These are phyloP conservation scores for Neopestalotiopsis sp. DNA, from an alignment of 2,329 filamentous ascomycete species.

Conservation along the genomic window DNA sequence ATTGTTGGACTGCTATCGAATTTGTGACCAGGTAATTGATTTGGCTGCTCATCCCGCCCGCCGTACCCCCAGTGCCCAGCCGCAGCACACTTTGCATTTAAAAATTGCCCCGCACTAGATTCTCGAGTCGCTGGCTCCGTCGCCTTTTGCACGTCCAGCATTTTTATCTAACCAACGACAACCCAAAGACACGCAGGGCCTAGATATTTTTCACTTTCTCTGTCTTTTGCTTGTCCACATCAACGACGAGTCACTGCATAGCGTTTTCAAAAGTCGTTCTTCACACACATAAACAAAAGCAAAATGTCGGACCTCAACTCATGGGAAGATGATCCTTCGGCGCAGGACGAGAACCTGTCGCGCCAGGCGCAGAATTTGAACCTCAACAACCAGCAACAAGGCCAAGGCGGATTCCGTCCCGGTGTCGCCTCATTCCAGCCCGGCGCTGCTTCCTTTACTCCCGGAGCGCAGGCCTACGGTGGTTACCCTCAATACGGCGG, in stretches of 20 bases:
- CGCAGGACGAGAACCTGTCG: conserved; percentile 79
- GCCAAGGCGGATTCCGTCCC: conserved; percentile 52
- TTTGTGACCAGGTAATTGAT: neutral
- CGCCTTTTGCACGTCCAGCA: neutral
- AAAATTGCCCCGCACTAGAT: conserved; percentile 14
- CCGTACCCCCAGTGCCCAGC: neutral
- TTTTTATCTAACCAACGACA: neutral
- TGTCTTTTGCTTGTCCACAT: neutral
- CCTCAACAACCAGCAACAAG: conserved; percentile 60
- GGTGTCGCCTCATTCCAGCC: conserved; percentile 66
- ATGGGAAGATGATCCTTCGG: conserved; percentile 88
- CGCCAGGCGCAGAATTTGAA: conserved; percentile 80
- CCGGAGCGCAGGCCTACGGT: conserved; percentile 72
- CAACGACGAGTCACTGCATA: neutral
- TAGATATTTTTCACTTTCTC: neutral
- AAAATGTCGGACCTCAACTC: conserved; percentile 90
- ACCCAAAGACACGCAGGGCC: neutral
- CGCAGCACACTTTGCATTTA: conserved; percentile 9
- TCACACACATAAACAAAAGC: conserved; percentile 21
- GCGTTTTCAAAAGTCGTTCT: neutral
- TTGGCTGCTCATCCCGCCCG: neutral
- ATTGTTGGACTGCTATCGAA: neutral
- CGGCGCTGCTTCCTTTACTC: conserved; percentile 74
- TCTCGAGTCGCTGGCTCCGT: neutral
- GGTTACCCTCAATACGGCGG: conserved; percentile 55